Conservation (phyloP, 257 asterid species). For the Datura wrightii region DNA sequence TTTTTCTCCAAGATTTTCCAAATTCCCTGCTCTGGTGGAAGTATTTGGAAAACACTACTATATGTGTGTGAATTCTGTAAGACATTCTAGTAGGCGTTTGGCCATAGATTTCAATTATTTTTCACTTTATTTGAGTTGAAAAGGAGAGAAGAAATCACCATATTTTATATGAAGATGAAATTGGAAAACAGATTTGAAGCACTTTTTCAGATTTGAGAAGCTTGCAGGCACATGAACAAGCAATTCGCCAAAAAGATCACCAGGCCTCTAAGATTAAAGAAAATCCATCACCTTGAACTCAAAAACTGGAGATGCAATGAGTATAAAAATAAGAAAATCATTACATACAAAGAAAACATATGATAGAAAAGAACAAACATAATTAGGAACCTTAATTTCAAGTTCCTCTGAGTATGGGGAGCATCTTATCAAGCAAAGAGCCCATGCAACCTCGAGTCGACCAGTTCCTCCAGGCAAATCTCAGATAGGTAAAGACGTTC, state of each 20-base stretch:
- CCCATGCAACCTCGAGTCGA: background rate
- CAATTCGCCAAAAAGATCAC: background rate
- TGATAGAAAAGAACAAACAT: background rate
- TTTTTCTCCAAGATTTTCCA: background rate
- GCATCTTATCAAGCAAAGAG: conserved; percentile 7
- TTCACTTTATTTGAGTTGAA: too few species aligned
- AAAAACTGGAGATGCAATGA: background rate
- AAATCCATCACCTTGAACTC: background rate
- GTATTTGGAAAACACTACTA: background rate
- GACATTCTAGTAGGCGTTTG: background rate
- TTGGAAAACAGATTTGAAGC: background rate
- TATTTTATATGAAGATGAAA: too few species aligned
- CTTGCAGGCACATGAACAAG: background rate
- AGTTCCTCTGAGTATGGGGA: background rate
- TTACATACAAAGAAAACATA: background rate
- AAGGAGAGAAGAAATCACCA: too few species aligned
- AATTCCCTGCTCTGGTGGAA: conserved; percentile 9
- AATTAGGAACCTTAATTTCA: background rate
- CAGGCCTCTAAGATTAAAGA: background rate
- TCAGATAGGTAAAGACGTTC: background rate
- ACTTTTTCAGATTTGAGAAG: background rate
- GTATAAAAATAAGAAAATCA: background rate
- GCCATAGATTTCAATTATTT: too few species aligned
- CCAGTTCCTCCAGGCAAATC: background rate
- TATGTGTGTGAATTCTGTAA: background rate